Conservation (phyloP, 805 yeast genomes). For the Cyberlindnera mycetangii region DNA sequence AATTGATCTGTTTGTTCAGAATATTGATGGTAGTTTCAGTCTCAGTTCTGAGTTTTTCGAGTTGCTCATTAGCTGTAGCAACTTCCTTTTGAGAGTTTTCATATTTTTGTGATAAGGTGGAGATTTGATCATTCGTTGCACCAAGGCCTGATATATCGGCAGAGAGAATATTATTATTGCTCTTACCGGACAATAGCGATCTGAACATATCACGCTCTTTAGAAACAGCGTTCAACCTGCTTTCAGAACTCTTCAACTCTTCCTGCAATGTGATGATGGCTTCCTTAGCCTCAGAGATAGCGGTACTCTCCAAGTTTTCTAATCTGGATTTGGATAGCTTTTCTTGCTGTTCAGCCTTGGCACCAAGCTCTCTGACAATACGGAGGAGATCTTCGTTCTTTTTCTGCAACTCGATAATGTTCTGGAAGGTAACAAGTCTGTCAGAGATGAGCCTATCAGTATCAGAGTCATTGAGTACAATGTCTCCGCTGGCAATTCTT, state of each 20-base stretch:
- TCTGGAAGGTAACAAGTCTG: slow-evolving; percentile 67
- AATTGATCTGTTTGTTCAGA: slow-evolving; percentile 46
- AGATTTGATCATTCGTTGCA: slow-evolving; percentile 6
- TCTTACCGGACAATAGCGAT: slow-evolving; percentile 26
- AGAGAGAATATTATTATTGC: slow-evolving; percentile 16
- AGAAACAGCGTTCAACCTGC: slow-evolving; percentile 49
- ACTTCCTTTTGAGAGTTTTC: slow-evolving; percentile 19
- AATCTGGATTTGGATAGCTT: slow-evolving; percentile 31
- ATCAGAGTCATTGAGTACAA: slow-evolving; percentile 47
- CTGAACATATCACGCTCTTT: slow-evolving; percentile 72
- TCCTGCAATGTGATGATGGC: slow-evolving; percentile 63
- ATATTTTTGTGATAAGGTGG: slow-evolving; percentile 15
- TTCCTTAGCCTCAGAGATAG: slow-evolving; percentile 61
- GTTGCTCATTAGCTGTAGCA: slow-evolving; percentile 15
- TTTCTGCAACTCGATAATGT: slow-evolving; percentile 62
- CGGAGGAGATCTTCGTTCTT: slow-evolving; percentile 71
- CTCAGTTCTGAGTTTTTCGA: slow-evolving; percentile 32
- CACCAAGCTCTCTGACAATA: slow-evolving; percentile 69
- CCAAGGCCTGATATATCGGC: slow-evolving; percentile 15
- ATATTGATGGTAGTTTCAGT: slow-evolving; percentile 44
- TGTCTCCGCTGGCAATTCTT: slow-evolving; percentile 39
- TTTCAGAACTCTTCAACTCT: slow-evolving; percentile 49
- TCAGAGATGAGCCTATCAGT: slow-evolving; percentile 71
- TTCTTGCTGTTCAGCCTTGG: slow-evolving; percentile 66
- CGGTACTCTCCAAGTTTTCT: slow-evolving; percentile 42